Evolutionary conservation across 73 alveolate genomes (phyloP).

Genomic region (Uronychia binucleata): DNA sequence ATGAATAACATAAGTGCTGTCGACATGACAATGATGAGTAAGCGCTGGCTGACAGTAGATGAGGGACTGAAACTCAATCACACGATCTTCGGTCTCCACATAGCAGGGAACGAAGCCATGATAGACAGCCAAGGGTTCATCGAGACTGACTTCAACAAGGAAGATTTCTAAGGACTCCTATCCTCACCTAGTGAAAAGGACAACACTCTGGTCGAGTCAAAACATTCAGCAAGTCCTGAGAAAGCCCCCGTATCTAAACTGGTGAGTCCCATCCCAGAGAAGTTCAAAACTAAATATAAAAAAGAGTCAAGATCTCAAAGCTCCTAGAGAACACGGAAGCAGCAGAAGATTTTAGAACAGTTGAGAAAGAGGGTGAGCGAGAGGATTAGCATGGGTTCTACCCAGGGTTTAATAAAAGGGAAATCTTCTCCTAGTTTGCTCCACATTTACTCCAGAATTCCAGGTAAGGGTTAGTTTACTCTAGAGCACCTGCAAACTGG

Average conservation of each 20-base stretch:
- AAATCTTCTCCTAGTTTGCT: constrained; percentile 1
- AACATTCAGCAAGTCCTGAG: no score
- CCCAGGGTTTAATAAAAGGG: neutral
- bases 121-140: constrained; percentile 34
- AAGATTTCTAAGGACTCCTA: neutral
- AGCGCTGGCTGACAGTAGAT: constrained; percentile 1
- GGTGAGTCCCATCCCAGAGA: neutral
- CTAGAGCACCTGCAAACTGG: constrained; percentile 39
- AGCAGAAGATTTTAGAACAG: no score
- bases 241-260: no score
- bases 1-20: neutral
- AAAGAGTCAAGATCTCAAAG: neutral
- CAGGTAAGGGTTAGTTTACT: constrained; percentile 13
- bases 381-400: constrained; percentile 33
- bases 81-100: constrained; percentile 34
- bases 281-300: no score
- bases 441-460: constrained; percentile 33
- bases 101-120: constrained; percentile 43
- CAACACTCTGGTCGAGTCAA: no score
- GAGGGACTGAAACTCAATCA: constrained; percentile 29
- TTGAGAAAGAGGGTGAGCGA: constrained; percentile 47
- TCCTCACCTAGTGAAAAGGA: no score
- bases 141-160: neutral
- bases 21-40: neutral
- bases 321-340: no score